Percentiles rank a stretch among this genome's conserved stretches.
Conservation (phyloP, 2,329 filamentous ascomycete species). For the Bipolaris victoriae region DNA sequence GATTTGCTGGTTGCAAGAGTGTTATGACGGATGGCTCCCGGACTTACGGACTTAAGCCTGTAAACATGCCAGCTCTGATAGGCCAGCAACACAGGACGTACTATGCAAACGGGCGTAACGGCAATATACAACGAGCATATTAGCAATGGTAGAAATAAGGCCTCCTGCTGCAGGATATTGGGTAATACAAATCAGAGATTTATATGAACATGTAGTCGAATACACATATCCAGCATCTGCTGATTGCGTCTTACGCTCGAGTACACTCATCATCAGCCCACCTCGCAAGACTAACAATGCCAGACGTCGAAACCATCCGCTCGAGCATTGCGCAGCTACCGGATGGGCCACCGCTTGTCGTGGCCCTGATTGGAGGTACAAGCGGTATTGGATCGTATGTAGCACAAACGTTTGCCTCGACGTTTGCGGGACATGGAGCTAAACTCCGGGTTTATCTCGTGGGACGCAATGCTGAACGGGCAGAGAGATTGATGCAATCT, state of each 20-base stretch:
- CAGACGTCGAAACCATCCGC: not conserved
- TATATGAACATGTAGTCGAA: too few relatives aligned
- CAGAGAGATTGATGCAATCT: slow-evolving; percentile 36
- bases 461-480: slow-evolving; percentile 47
- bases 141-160: not conserved
- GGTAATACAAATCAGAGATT: not conserved
- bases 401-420: slow-evolving; percentile 23
- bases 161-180: not conserved
- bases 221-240: not conserved
- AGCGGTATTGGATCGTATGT: slow-evolving; percentile 38
- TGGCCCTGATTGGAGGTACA: slow-evolving; percentile 31
- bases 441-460: slow-evolving; percentile 52
- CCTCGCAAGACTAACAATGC: not conserved
- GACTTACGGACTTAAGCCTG: too few relatives aligned
- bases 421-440: slow-evolving; percentile 23
- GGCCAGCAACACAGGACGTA: too few relatives aligned
- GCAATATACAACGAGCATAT: too few relatives aligned
- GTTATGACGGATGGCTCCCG: too few relatives aligned
- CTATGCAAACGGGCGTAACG: too few relatives aligned
- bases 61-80: too few relatives aligned
- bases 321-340: not conserved
- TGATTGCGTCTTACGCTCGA: too few relatives aligned
- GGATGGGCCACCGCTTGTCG: slow-evolving; percentile 23
- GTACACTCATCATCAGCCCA: not conserved
- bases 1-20: too few relatives aligned